phyloP scores from a whole-genome alignment of 257 asterid genomes.

The Schizonepeta tenuifolia region DNA sequence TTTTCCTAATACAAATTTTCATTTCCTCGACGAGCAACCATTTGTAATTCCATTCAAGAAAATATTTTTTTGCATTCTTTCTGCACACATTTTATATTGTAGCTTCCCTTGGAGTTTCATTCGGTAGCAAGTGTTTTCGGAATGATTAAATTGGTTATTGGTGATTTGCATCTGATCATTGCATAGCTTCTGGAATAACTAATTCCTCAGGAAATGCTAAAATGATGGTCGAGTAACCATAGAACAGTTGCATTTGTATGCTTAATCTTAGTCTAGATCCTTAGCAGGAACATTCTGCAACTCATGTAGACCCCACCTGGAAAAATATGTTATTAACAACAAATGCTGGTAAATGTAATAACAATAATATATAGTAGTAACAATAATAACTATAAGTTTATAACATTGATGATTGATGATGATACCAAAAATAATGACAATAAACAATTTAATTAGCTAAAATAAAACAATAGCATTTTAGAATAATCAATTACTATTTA shows the following conservation, averaged over 20 bases:
- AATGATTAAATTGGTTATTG: background rate
- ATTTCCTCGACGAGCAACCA: constrained; percentile 5
- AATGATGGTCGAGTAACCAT: background rate
- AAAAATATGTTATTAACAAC: background rate
- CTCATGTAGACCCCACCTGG: background rate
- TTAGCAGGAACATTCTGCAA: background rate
- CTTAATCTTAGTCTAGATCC: background rate
- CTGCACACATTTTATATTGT: background rate
- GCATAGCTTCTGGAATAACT: background rate
- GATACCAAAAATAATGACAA: background rate
- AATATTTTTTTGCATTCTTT: constrained; percentile 5
- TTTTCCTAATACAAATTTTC: background rate
- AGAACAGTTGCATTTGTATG: background rate
- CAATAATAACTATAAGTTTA: background rate
- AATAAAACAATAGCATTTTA: background rate
- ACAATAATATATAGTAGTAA: background rate
- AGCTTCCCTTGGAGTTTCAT: background rate
- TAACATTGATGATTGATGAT: background rate
- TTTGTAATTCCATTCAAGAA: constrained; percentile 1
- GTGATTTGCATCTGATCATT: background rate
- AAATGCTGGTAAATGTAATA: background rate
- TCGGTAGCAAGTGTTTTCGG: background rate
- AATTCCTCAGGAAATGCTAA: background rate
- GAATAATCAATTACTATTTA: constrained; percentile 3
- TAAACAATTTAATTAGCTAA: background rate